Evolutionary conservation across 2,329 filamentous ascomycete species (phyloP).

Genomic region (Penicillium sp.): DNA sequence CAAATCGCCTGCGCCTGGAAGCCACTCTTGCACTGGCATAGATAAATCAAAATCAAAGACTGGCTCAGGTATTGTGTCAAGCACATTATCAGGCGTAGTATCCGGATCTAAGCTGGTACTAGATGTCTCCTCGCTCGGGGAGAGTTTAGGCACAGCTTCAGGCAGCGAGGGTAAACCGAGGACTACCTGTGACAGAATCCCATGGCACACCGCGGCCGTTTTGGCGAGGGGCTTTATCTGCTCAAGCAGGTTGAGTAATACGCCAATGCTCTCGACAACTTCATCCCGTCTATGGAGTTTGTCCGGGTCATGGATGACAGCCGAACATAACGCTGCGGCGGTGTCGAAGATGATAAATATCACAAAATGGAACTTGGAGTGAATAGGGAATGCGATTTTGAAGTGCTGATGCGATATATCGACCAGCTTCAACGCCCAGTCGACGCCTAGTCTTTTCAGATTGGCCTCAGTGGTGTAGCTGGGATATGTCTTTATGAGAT

Average conservation of each 20-base stretch:
- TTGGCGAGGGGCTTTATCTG: slow-evolving; percentile 20
- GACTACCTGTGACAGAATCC: slow-evolving; percentile 21
- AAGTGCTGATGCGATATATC: slow-evolving; percentile 40
- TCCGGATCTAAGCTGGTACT: background rate
- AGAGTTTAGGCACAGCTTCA: no score
- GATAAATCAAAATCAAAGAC: no score
- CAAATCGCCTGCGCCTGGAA: background rate
- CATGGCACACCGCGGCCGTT: slow-evolving; percentile 22
- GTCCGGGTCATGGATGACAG: slow-evolving; percentile 49
- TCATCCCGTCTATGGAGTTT: slow-evolving; percentile 41
- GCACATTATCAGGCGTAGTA: no score
- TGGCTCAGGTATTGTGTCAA: no score
- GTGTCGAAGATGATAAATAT: slow-evolving; percentile 52
- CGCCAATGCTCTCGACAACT: slow-evolving; percentile 38
- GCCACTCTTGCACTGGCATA: no score
- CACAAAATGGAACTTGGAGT: slow-evolving; percentile 49
- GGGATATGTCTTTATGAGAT: slow-evolving; percentile 38
- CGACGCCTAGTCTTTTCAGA: slow-evolving; percentile 36
- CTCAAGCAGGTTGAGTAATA: slow-evolving; percentile 33
- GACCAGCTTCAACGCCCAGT: slow-evolving; percentile 44
- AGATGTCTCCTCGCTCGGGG: background rate
- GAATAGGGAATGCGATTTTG: slow-evolving; percentile 37
- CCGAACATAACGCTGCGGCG: slow-evolving; percentile 49
- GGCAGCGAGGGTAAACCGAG: slow-evolving; percentile 15
- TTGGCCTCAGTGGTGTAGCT: slow-evolving; percentile 22